These are phyloP conservation scores for Solanum pinnatisectum DNA, from an alignment of 257 asterid species.

Conservation along the genomic window DNA sequence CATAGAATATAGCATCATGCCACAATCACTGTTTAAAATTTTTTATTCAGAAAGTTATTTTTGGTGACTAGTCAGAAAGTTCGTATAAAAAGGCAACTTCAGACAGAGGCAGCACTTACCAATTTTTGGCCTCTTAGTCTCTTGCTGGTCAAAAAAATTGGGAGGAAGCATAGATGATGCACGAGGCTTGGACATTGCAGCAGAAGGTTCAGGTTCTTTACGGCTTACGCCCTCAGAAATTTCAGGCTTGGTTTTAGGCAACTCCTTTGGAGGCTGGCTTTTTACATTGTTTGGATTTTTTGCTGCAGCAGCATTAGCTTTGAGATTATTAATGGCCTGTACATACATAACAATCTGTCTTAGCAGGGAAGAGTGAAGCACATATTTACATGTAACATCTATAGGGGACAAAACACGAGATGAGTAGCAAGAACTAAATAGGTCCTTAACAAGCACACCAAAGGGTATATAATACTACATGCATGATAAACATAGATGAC, in stretches of 20 bases:
- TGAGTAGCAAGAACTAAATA: neutral
- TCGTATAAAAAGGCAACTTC: neutral
- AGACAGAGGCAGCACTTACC: constrained; percentile 38
- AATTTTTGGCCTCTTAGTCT: constrained; percentile 53
- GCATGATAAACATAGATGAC: neutral
- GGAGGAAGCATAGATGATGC: constrained; percentile 60
- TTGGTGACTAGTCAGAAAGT: neutral
- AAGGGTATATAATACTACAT: neutral
- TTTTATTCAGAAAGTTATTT: neutral
- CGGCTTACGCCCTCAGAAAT: constrained; percentile 16
- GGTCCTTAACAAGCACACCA: neutral
- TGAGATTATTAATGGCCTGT: constrained; percentile 64
- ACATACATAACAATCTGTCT: constrained; percentile 6
- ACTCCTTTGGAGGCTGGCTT: constrained; percentile 34
- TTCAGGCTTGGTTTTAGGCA: constrained; percentile 35
- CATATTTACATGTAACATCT: neutral
- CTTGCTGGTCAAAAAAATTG: constrained; percentile 61
- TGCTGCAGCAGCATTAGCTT: constrained; percentile 67
- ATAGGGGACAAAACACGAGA: neutral
- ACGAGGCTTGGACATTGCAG: constrained; percentile 24
- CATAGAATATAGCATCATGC: neutral
- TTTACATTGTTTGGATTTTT: constrained; percentile 28
- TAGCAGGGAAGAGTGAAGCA: neutral
- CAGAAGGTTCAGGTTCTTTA: constrained; percentile 36
- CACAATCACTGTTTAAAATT: neutral